Percentiles rank a stretch among this genome's conserved stretches.
Evolutionary conservation across 2,329 filamentous ascomycete species (phyloP).

Genomic region (Davidsoniella australis): DNA sequence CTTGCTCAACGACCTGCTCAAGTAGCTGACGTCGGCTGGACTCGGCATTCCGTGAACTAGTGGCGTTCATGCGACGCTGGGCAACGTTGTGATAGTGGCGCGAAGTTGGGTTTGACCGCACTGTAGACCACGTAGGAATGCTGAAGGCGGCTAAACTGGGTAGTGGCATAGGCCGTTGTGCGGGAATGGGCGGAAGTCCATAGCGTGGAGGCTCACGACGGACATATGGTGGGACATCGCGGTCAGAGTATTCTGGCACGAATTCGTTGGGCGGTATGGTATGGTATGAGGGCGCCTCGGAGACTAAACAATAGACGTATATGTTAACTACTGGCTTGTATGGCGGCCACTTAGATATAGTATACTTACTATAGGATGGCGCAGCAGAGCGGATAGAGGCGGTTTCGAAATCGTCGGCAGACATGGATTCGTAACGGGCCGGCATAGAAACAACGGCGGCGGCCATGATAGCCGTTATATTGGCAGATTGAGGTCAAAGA

Average conservation of each 20-base stretch:
- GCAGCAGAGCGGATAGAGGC: constrained; percentile 48
- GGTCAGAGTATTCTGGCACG: constrained; percentile 35
- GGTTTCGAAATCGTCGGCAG: constrained; percentile 45
- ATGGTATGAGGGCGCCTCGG: constrained; percentile 48
- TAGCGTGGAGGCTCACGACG: constrained; percentile 13
- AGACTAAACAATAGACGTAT: constrained; percentile 26
- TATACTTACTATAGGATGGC: constrained; percentile 45
- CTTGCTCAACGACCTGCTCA: constrained; percentile 20
- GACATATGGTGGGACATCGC: constrained; percentile 13
- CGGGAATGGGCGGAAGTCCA: constrained; percentile 35
- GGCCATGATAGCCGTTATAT: not conserved
- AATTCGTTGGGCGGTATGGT: constrained; percentile 32
- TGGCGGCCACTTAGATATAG: not conserved
- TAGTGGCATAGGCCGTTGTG: constrained; percentile 20
- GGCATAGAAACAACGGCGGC: constrained; percentile 5
- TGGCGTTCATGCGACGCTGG: constrained; percentile 37
- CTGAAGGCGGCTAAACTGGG: constrained; percentile 36
- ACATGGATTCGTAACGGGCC: constrained; percentile 17
- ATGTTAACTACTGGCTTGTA: not conserved
- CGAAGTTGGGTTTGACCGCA: constrained; percentile 35
- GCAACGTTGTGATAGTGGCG: constrained; percentile 49
- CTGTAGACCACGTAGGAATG: constrained; percentile 40
- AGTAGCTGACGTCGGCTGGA: constrained; percentile 19
- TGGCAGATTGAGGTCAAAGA: not conserved
- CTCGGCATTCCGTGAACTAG: constrained; percentile 20